phyloP scores from a whole-genome alignment of 306 rosid genomes.

The Cyclanthera cordifolia region DNA sequence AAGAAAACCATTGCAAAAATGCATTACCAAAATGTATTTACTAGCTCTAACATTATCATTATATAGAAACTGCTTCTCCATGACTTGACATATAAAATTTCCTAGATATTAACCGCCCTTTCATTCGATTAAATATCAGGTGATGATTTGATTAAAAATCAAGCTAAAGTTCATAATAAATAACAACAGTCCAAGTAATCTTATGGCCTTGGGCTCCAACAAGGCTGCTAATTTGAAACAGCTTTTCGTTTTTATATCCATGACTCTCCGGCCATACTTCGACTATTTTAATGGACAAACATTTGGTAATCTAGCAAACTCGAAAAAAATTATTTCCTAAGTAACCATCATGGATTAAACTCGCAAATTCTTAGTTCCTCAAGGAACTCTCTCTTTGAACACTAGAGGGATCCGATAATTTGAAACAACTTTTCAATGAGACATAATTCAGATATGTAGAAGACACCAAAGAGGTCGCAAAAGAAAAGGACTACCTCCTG shows the following conservation, averaged over 20 bases:
- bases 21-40: not conserved
- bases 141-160: not conserved
- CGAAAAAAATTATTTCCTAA: too few species aligned
- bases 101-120: not conserved
- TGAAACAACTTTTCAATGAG: not conserved
- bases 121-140: not conserved
- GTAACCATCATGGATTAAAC: too few species aligned
- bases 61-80: not conserved
- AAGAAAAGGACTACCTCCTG: constrained; percentile 43
- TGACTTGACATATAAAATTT: not conserved
- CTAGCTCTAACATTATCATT: not conserved
- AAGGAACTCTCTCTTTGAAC: too few species aligned
- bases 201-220: not conserved
- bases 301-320: too few species aligned
- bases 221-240: not conserved
- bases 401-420: not conserved
- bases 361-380: too few species aligned
- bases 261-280: too few species aligned
- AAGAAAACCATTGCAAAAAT: not conserved
- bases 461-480: not conserved
- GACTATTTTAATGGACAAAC: too few species aligned
- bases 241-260: not conserved
- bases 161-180: not conserved
- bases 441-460: not conserved
- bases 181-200: not conserved